phyloP scores from a whole-genome alignment of 805 yeast species.

The Yarrowia keelungensis region DNA sequence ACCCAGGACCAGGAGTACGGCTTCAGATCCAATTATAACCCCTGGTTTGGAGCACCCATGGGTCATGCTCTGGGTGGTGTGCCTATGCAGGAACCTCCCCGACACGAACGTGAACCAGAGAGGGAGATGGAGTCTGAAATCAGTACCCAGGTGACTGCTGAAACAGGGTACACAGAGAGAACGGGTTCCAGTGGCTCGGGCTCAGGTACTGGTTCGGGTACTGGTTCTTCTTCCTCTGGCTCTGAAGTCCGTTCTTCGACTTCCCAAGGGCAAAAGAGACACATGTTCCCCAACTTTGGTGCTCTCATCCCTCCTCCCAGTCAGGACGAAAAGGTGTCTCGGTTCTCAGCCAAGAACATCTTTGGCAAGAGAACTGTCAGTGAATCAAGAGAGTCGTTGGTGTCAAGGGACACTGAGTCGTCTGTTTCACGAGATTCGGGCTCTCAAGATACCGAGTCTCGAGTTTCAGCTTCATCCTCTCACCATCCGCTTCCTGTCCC shows the following conservation, averaged over 20 bases:
- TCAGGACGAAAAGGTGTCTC: slow-evolving; percentile 23
- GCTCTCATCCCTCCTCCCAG: slow-evolving; percentile 25
- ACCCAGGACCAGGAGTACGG: slow-evolving; percentile 35
- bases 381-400: slow-evolving; percentile 11
- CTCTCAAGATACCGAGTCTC: background rate
- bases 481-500: slow-evolving; percentile 19
- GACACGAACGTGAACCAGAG: background rate
- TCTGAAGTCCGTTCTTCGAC: background rate
- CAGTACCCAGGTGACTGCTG: background rate
- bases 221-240: slow-evolving; percentile 7
- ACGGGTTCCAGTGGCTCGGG: slow-evolving; percentile 16
- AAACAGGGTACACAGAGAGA: slow-evolving; percentile 3
- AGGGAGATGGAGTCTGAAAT: background rate
- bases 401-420: background rate
- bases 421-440: background rate
- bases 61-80: slow-evolving; percentile 29
- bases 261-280: background rate
- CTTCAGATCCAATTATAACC: slow-evolving; percentile 16
- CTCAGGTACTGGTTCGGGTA: background rate
- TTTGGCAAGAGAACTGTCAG: slow-evolving; percentile 7
- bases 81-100: slow-evolving; percentile 12
- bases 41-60: slow-evolving; percentile 23
- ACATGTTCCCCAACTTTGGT: slow-evolving; percentile 24
- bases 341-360: slow-evolving; percentile 27
- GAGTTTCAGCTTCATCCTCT: background rate